phyloP scores from a whole-genome alignment of 148 eudicot genomes.

The Camellia sinensis region DNA sequence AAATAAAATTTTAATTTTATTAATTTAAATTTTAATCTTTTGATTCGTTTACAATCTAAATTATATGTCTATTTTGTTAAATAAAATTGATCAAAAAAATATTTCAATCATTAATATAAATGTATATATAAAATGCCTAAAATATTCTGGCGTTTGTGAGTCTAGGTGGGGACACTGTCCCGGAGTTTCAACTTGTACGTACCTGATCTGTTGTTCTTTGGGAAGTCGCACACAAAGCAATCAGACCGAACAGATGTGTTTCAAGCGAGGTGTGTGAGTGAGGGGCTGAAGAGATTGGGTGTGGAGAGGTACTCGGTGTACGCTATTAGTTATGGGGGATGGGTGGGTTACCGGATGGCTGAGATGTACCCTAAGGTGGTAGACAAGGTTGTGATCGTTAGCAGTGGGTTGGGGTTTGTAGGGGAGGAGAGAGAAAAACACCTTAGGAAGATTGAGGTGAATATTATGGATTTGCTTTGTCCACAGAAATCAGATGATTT shows the following conservation, averaged over 20 bases:
- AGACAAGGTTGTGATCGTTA: conserved; percentile 58
- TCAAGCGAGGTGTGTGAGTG: conserved; percentile 56
- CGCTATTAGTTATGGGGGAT: conserved; percentile 68
- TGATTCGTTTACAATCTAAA: too few species aligned
- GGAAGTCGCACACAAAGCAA: conserved; percentile 40
- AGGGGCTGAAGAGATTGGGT: conserved; percentile 51
- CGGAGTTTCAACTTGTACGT: conserved; percentile 52
- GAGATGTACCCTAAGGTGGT: conserved; percentile 44
- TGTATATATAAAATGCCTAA: too few species aligned
- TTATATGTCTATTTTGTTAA: too few species aligned
- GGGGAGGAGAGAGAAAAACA: conserved; percentile 30
- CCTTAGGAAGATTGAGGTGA: not conserved
- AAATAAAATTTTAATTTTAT: too few species aligned
- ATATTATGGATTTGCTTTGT: not conserved
- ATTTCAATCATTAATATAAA: too few species aligned
- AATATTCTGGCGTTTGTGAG: too few species aligned
- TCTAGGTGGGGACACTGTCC: conserved; percentile 29
- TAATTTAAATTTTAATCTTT: too few species aligned
- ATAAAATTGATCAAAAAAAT: too few species aligned
- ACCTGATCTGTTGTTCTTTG: conserved; percentile 70
- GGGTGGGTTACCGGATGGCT: conserved; percentile 64
- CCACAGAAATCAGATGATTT: conserved; percentile 9
- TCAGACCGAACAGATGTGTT: conserved; percentile 42
- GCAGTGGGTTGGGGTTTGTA: conserved; percentile 47
- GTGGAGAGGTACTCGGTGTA: conserved; percentile 45